Percentiles rank a stretch among this genome's conserved stretches.
Conservation (phyloP, 768 basidiomycete genomes). For the Lactarius hatsudake region DNA sequence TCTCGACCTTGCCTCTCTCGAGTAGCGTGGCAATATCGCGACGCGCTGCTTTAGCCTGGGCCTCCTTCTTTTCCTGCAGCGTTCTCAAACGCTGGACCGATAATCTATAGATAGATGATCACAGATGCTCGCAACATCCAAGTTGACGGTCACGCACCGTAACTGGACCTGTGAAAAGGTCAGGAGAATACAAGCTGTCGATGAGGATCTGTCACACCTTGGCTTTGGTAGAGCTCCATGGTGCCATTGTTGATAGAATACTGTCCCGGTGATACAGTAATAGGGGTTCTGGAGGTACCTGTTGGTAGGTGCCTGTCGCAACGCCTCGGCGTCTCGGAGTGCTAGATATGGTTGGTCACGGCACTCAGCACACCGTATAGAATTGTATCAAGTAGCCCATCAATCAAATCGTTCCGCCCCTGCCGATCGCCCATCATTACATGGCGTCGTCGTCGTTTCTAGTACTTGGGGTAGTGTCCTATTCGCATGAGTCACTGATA, state of each 20-base stretch:
- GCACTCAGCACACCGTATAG: too few relatives aligned
- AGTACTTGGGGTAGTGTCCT: background rate
- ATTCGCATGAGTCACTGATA: background rate
- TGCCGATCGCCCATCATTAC: background rate
- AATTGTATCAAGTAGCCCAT: background rate
- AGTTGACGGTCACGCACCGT: conserved; percentile 36
- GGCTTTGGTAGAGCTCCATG: conserved; percentile 63
- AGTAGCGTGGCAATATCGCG: conserved; percentile 80
- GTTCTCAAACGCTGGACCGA: conserved; percentile 84
- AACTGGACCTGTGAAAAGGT: conserved; percentile 43
- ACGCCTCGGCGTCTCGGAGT: background rate
- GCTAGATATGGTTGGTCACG: background rate
- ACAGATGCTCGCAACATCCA: background rate
- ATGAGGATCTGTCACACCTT: conserved; percentile 39
- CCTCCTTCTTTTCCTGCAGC: conserved; percentile 89
- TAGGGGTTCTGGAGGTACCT: background rate
- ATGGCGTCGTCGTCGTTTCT: background rate
- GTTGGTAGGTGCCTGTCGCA: background rate
- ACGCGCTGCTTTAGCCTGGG: conserved; percentile 69
- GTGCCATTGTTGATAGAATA: conserved; percentile 37
- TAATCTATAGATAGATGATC: conserved; percentile 44
- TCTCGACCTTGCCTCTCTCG: conserved; percentile 79
- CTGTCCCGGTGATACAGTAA: background rate
- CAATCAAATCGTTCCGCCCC: background rate
- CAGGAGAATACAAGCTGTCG: background rate